Base-by-base conservation (phyloP, 2,329 filamentous ascomycete species). In the Ophiostoma quercus region DNA sequence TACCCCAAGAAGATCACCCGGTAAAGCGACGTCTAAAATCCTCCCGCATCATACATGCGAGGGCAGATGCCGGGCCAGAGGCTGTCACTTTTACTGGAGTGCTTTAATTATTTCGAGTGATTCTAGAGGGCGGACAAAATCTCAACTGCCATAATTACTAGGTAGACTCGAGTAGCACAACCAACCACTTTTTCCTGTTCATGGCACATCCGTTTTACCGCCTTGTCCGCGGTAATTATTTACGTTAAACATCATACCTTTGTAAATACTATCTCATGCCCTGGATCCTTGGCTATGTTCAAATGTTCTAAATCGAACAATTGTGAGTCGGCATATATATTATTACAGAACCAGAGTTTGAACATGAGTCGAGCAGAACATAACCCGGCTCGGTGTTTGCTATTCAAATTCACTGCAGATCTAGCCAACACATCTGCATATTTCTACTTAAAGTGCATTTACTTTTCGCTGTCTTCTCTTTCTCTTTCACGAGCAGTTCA, bases 21-120 rank as follows among this genome's bases (percentile, higher is more conserved):
- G 22, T n/a, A 57, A 57, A 57, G n/a, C 22, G n/a, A 62, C 57
- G 57, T 62, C 57, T 62, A 16, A 25, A 62, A 62, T 62, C 57
- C 25, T 62, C 8, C 57, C 57, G 57, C 25, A 32, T 62, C 12
- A 25, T 34, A 32, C 57, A 62, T 19, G 57, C 57, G 25, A 62
- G 57, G 54, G 22, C 6, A 14, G 57, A 62, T 62, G 51, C 57
- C 14, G 25, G 57, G 57, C 32, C 5, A 16, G 8, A 22, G 47
- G n/a, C 4, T 25, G n/a, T 57, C 9, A 22, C 3, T 11, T 57
- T 57, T 57, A 14, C 9, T 25, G 51, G n/a, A 57, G n/a, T 14
- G 12, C 3, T 57, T 14, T 9, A n/a, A 25, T 22, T 41, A 14
- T 14, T 41, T 41, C 11, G 9, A 41, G 39, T 41, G 8, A 41